Evolutionary conservation across 139 green algal genomes (phyloP).

Genomic region (Coelastrella sp.): DNA sequence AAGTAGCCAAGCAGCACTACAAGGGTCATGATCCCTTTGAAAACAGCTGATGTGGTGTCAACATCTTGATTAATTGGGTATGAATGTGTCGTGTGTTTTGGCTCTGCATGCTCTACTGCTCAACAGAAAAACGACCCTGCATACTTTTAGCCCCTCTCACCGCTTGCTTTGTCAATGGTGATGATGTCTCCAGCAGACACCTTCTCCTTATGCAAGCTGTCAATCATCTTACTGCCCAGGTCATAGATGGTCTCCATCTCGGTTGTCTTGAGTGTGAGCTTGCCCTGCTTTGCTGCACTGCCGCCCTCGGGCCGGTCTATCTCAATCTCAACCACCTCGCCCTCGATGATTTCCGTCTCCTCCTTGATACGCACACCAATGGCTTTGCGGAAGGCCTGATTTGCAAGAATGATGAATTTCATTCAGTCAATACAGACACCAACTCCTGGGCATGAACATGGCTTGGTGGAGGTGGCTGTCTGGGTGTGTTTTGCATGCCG

Average conservation of each 20-base stretch:
- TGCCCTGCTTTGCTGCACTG: conserved; percentile 86
- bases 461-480: no score
- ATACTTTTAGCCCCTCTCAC: conserved; percentile 28
- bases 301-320: conserved; percentile 90
- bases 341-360: conserved; percentile 99
- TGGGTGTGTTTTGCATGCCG: no score
- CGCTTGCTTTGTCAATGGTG: conserved; percentile 96
- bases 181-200: conserved; percentile 96
- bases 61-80: no score
- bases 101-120: neutral
- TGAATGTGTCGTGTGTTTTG: no score
- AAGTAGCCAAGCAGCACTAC: neutral
- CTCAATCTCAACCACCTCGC: conserved; percentile 99
- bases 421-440: no score
- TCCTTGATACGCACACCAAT: conserved; percentile 99
- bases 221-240: conserved; percentile 95
- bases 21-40: neutral
- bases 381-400: conserved; percentile 96
- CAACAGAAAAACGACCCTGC: neutral
- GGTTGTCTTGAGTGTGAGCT: conserved; percentile 98
- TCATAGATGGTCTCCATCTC: conserved; percentile 99
- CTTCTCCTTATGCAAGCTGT: conserved; percentile 92
- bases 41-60: no score
- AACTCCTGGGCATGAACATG: no score
- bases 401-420: no score